Conservation (phyloP, 164 flowering plant genomes). For the Stephania cephalantha region DNA sequence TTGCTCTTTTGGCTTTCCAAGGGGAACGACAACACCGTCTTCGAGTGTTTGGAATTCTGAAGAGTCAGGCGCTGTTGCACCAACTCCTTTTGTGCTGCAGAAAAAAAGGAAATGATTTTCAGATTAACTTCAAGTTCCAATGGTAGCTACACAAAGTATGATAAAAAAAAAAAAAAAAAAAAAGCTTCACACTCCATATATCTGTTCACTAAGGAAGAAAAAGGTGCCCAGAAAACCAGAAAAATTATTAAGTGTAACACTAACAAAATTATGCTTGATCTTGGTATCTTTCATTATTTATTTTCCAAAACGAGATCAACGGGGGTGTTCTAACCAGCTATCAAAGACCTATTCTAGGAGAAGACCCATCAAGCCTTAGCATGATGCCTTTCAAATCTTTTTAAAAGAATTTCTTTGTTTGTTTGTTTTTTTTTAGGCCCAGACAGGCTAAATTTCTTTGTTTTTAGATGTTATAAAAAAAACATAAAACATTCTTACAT, state of each 20-base stretch:
- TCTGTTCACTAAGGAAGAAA: neutral
- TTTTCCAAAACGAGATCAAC: neutral
- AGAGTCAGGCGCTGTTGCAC: conserved; percentile 65
- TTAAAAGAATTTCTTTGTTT: too few relatives aligned
- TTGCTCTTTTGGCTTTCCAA: conserved; percentile 63
- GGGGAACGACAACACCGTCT: conserved; percentile 73
- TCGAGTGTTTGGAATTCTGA: conserved; percentile 48
- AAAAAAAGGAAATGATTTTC: neutral
- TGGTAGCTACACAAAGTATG: too few relatives aligned
- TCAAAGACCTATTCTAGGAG: neutral
- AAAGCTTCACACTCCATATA: too few relatives aligned
- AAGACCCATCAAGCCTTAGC: neutral
- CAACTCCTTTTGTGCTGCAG: conserved; percentile 93
- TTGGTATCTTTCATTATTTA: neutral
- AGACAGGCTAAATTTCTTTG: neutral
- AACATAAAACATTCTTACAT: neutral
- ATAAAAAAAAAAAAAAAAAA: too few relatives aligned
- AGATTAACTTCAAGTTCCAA: too few relatives aligned
- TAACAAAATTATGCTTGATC: neutral
- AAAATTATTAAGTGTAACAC: neutral
- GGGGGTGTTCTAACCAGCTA: neutral
- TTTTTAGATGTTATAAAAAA: too few relatives aligned
- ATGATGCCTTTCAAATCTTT: neutral
- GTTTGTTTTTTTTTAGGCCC: too few relatives aligned
- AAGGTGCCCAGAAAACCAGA: too few relatives aligned